Evolutionary conservation across 208 protist species (phyloP).

Genomic region (Leishmania amazonensis): DNA sequence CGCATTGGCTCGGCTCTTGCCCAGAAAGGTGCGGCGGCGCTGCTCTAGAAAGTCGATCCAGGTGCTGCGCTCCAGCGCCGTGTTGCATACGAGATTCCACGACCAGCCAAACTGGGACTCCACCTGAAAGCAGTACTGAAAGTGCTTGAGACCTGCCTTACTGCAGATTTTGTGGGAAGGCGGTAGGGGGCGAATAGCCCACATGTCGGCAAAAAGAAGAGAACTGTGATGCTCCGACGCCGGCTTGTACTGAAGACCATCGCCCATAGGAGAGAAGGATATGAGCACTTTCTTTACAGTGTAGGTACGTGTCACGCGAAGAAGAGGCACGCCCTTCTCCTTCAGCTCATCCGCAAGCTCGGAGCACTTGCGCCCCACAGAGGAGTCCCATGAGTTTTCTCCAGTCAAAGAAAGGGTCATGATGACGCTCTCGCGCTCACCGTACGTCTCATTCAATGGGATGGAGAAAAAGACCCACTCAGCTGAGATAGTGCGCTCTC

Average conservation of each 20-base stretch:
- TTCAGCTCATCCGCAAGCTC: slow-evolving; percentile 25
- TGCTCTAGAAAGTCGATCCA: slow-evolving; percentile 41
- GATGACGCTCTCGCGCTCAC: background rate
- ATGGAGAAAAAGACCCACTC: background rate
- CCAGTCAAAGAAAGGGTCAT: slow-evolving; percentile 15
- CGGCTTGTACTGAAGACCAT: slow-evolving; percentile 26
- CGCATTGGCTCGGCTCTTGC: slow-evolving; percentile 22
- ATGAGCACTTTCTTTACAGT: slow-evolving; percentile 20
- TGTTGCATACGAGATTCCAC: slow-evolving; percentile 45
- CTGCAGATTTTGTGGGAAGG: slow-evolving; percentile 28
- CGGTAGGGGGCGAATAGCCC: slow-evolving; percentile 26
- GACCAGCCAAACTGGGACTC: slow-evolving; percentile 34
- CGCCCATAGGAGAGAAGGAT: slow-evolving; percentile 13
- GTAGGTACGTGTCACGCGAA: slow-evolving; percentile 23
- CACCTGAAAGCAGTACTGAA: slow-evolving; percentile 48
- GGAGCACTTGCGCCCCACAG: slow-evolving; percentile 16
- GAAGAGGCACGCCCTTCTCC: slow-evolving; percentile 16
- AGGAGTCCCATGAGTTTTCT: slow-evolving; percentile 14
- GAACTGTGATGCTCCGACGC: slow-evolving; percentile 23
- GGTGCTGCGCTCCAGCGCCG: slow-evolving; percentile 30
- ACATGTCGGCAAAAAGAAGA: slow-evolving; percentile 49
- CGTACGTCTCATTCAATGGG: background rate
- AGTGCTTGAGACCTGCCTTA: slow-evolving; percentile 32
- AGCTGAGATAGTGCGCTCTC: background rate
- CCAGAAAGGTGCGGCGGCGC: slow-evolving; percentile 24